Percentiles rank a stretch among this genome's conserved stretches.
phyloP scores from a whole-genome alignment of 768 basidiomycete genomes.

The Auricularia auricula-judae region DNA sequence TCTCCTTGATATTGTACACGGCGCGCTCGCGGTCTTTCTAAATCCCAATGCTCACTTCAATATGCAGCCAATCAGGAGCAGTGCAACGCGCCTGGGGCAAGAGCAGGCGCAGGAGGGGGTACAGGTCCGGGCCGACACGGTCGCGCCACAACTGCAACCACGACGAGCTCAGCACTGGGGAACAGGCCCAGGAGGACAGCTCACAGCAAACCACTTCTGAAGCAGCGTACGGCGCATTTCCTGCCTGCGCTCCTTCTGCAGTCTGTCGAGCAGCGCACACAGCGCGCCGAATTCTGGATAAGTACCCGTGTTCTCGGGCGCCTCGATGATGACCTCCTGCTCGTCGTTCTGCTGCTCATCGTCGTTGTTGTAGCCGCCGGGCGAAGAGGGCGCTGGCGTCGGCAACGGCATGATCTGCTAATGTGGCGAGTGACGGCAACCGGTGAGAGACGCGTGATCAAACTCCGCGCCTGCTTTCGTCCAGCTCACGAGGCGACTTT shows the following conservation, averaged over 20 bases:
- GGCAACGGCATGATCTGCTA: neutral
- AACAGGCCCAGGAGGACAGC: constrained; percentile 15
- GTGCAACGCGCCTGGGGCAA: constrained; percentile 64
- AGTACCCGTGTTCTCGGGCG: constrained; percentile 9
- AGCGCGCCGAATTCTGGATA: constrained; percentile 14
- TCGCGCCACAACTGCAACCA: constrained; percentile 65
- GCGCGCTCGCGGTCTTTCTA: constrained; percentile 92
- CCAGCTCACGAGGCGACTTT: neutral
- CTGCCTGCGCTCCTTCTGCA: constrained; percentile 62
- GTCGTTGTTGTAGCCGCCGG: neutral
- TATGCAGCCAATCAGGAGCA: no score
- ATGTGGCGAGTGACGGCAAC: neutral
- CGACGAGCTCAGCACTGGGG: constrained; percentile 10
- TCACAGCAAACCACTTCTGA: constrained; percentile 72
- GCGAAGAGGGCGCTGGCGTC: neutral
- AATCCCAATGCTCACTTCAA: no score
- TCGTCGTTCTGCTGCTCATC: neutral
- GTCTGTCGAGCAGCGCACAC: constrained; percentile 57
- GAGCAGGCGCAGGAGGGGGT: constrained; percentile 79
- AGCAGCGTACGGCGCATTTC: constrained; percentile 62
- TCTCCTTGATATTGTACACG: constrained; percentile 91
- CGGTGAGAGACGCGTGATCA: neutral
- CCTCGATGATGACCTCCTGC: neutral
- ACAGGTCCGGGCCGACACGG: constrained; percentile 78
- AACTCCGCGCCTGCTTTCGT: neutral